Evolutionary conservation across 495 filamentous ascomycete species (phyloP), one percentile per base, ranked within the genome.

Genomic region (Neurospora hispaniola): DNA sequence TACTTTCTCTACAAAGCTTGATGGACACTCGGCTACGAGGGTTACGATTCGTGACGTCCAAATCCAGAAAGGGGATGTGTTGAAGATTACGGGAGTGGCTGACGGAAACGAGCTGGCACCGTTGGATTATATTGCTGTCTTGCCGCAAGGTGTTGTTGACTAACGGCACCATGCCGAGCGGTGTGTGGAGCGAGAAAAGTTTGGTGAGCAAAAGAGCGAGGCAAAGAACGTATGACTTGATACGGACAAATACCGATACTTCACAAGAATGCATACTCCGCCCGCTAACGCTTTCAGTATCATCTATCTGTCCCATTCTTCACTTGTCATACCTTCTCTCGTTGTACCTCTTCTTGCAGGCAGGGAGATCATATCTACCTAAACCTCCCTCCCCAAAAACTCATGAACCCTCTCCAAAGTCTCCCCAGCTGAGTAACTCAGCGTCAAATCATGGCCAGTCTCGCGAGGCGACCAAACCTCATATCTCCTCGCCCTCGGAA

Each of bases 41-140:
- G 82, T 90, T 31, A 91, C 86, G 3, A 90, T 92, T 71, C 77
- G 76, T 10, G 78, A 78, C 0, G 80, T 92, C 0, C 74, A 82
- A 62, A 79, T 91, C 16, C 76, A 76, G 31, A 84, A 84, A 76
- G 89, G 89, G 1, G 86, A 89, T 79, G 77, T 80, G 70, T 73
- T 92, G 74, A 90, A 86, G 77, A 86, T 92, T 78, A 84, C 88
- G 12, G 88, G 89, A 0, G 79, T 66, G 48, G 85, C 89, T 10
- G 82, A 91, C 80, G 89, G 89, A 0, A 79, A 81, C 44, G 90
- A 92, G 81, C 81, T 81, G 31, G 90, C 90, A 54, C 88, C 89
- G 54, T 66, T 93, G 76, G 90, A 93, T 80, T 93, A 92, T 81
- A 80, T 93, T 68, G 82, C 85, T 23, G 75, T 93, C 54, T 76